Evolutionary conservation across 306 rosid species (phyloP).

Genomic region (Amphicarpaea edgeworthii): DNA sequence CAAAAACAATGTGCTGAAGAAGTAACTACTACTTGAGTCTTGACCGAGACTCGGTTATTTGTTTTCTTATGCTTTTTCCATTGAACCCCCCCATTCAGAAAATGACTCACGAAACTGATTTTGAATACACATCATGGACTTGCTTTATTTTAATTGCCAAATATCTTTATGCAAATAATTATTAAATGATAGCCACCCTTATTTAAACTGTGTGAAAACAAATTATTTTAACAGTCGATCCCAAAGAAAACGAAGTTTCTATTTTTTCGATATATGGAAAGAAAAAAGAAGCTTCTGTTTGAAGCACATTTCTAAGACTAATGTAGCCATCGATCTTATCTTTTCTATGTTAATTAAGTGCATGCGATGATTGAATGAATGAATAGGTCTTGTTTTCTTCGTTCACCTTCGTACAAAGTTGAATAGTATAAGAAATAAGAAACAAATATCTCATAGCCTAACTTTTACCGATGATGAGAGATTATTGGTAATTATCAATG

Average conservation of each 20-base stretch:
- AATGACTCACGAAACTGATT: neutral
- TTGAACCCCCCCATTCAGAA: slow-evolving; percentile 12
- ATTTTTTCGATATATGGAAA: no score
- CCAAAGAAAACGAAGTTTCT: slow-evolving; percentile 4
- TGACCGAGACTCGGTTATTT: slow-evolving; percentile 24
- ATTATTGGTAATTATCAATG: neutral
- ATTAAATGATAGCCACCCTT: slow-evolving; percentile 6
- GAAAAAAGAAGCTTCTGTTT: slow-evolving; percentile 20
- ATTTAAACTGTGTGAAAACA: slow-evolving; percentile 36
- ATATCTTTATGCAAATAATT: neutral
- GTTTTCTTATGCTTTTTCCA: neutral
- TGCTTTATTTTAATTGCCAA: neutral
- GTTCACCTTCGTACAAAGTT: slow-evolving; percentile 36
- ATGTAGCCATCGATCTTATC: neutral
- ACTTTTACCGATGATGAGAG: neutral
- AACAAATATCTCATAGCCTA: neutral
- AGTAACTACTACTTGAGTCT: no score
- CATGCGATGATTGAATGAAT: slow-evolving; percentile 17
- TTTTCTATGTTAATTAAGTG: neutral
- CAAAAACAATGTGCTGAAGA: neutral
- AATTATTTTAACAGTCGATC: slow-evolving; percentile 9
- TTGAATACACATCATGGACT: slow-evolving; percentile 28
- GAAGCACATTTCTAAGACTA: neutral
- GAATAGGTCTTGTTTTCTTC: slow-evolving; percentile 40
- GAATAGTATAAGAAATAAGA: slow-evolving; percentile 24